These are phyloP conservation scores for Inga oerstediana DNA, from an alignment of 306 rosid species.

Conservation along the genomic window DNA sequence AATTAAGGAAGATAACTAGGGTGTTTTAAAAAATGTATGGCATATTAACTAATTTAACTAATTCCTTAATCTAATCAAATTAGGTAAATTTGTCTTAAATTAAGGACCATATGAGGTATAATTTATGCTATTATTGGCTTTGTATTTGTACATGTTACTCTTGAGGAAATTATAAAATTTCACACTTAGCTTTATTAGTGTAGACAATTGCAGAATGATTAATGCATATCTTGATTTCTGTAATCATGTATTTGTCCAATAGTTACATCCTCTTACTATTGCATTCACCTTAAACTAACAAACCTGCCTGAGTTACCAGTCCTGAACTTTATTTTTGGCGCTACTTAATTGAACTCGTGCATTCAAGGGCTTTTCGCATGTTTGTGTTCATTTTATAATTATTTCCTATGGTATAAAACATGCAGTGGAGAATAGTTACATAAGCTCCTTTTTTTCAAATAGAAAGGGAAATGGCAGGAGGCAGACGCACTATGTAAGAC, in stretches of 20 bases:
- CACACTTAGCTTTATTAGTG: neutral
- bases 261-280: neutral
- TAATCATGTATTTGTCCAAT: too few species aligned
- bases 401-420: neutral
- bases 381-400: neutral
- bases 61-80: too few species aligned
- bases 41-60: too few species aligned
- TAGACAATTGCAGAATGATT: neutral
- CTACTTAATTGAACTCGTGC: neutral
- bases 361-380: neutral
- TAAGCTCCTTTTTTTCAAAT: neutral
- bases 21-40: too few species aligned
- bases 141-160: neutral
- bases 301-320: neutral
- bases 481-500: neutral
- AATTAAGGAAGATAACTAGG: too few species aligned
- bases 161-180: neutral
- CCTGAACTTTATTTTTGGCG: neutral
- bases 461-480: neutral
- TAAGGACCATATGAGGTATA: neutral
- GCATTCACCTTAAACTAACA: neutral
- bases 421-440: neutral
- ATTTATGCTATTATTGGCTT: neutral
- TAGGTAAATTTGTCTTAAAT: too few species aligned
- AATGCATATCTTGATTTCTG: neutral